A percentile compares a stretch with the other conserved stretches of the same genome.
Evolutionary conservation across 1,284 basidiomycete genomes (phyloP).

Genomic region (Phellopilus nigrolimitatus): DNA sequence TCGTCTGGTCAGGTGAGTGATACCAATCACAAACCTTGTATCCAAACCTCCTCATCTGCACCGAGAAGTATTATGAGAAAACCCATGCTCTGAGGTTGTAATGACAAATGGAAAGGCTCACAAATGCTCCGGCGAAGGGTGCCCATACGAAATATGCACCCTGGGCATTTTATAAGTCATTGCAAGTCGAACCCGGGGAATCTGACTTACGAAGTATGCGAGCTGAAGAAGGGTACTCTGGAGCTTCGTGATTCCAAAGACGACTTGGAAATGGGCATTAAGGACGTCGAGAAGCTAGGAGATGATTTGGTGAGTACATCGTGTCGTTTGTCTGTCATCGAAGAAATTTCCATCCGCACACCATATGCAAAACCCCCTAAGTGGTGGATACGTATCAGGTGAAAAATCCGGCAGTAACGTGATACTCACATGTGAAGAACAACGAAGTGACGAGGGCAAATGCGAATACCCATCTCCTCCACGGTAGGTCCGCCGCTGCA

Average conservation of each 20-base stretch:
- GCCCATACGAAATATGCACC: slow-evolving; percentile 67
- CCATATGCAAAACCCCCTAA: slow-evolving; percentile 72
- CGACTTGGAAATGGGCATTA: slow-evolving; percentile 74
- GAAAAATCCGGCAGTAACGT: slow-evolving; percentile 18
- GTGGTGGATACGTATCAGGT: background rate
- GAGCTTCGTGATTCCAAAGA: slow-evolving; percentile 68
- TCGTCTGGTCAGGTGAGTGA: background rate
- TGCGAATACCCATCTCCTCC: slow-evolving; percentile 47
- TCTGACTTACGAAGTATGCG: slow-evolving; percentile 68
- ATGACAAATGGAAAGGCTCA: slow-evolving; percentile 28
- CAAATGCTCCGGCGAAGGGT: slow-evolving; percentile 53
- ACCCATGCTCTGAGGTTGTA: background rate
- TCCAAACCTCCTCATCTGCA: slow-evolving; percentile 51
- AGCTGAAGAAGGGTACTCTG: slow-evolving; percentile 83
- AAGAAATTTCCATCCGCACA: slow-evolving; percentile 32
- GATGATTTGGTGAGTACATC: slow-evolving; percentile 17
- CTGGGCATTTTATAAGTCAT: slow-evolving; percentile 26
- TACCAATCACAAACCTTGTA: slow-evolving; percentile 46
- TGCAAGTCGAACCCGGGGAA: background rate
- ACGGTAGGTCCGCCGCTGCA: slow-evolving; percentile 43
- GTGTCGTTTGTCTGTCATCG: slow-evolving; percentile 7
- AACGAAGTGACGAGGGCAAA: slow-evolving; percentile 73
- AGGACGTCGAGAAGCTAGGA: slow-evolving; percentile 77
- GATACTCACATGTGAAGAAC: slow-evolving; percentile 70
- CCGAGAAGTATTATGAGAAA: slow-evolving; percentile 5